phyloP scores from a whole-genome alignment of 768 basidiomycete species.

The Cantharellus anzutake region DNA sequence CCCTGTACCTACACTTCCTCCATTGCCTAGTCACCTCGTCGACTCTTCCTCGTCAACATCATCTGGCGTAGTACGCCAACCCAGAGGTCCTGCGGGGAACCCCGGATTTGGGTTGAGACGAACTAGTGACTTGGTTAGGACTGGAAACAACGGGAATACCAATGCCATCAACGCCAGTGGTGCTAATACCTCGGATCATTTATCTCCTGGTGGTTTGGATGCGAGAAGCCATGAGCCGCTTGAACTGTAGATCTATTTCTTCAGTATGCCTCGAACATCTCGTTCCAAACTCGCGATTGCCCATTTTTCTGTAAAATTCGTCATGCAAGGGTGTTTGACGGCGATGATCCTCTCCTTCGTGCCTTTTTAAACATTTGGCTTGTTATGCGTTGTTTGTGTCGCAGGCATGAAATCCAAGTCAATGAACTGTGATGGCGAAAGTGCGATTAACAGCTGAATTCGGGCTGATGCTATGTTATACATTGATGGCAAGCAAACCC shows the following conservation, averaged over 20 bases:
- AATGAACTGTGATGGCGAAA: too few species aligned
- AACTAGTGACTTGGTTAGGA: constrained; percentile 23
- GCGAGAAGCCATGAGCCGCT: constrained; percentile 72
- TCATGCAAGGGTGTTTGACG: too few species aligned
- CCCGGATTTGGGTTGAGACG: constrained; percentile 38
- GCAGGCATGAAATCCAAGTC: too few species aligned
- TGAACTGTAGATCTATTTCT: constrained; percentile 36
- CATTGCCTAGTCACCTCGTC: constrained; percentile 23
- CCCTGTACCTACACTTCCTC: constrained; percentile 61
- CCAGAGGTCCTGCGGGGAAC: constrained; percentile 48
- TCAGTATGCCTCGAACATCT: too few species aligned
- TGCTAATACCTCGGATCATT: constrained; percentile 17
- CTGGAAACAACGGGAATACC: neutral
- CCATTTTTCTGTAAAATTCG: too few species aligned
- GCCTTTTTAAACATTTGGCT: too few species aligned
- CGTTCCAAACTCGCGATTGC: too few species aligned
- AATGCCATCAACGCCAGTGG: constrained; percentile 29
- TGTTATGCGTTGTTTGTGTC: too few species aligned
- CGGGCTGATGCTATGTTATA: too few species aligned
- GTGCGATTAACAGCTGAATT: too few species aligned
- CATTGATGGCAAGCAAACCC: too few species aligned
- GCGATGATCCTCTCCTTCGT: too few species aligned
- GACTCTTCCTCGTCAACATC: constrained; percentile 27
- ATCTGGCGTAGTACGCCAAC: constrained; percentile 57
- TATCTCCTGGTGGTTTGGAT: constrained; percentile 40